Percentiles rank a stretch among this genome's conserved stretches.
Evolutionary conservation across 1,139 yeast species (phyloP).

Genomic region (Debaryomyces coudertii): DNA sequence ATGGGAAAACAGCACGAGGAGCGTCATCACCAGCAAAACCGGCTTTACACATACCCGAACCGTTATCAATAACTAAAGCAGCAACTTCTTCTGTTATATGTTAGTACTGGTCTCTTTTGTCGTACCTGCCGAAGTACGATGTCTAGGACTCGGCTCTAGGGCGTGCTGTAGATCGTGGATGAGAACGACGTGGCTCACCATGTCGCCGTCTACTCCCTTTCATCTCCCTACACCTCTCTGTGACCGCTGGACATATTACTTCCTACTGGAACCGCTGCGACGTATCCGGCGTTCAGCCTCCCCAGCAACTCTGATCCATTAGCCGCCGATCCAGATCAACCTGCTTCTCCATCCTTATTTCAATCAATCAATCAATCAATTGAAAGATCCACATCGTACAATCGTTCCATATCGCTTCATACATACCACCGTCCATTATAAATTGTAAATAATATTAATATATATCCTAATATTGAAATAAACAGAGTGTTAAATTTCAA

Average conservation of each 20-base stretch:
- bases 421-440: slow-evolving; percentile 56
- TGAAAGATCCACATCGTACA: slow-evolving; percentile 8
- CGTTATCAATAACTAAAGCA: slow-evolving; percentile 95
- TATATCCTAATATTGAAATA: slow-evolving; percentile 18
- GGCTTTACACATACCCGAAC: slow-evolving; percentile 99
- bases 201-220: neutral
- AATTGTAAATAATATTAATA: slow-evolving; percentile 20
- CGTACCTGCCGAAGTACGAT: neutral
- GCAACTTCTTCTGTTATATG: slow-evolving; percentile 52
- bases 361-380: slow-evolving; percentile 12
- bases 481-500: slow-evolving; percentile 16
- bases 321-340: slow-evolving; percentile 4
- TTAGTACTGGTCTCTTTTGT: slow-evolving; percentile 22
- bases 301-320: slow-evolving; percentile 3
- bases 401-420: slow-evolving; percentile 13
- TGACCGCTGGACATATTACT: neutral
- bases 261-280: neutral
- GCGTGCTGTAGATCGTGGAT: too few relatives aligned
- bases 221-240: neutral
- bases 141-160: too few relatives aligned
- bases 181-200: too few relatives aligned
- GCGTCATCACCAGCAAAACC: slow-evolving; percentile 99
- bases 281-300: neutral
- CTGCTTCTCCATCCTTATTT: neutral
- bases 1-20: slow-evolving; percentile 99